Percentiles rank a stretch among this genome's conserved stretches.
phyloP scores from a whole-genome alignment of 257 asterid species.

The Linderniella brevidens region DNA sequence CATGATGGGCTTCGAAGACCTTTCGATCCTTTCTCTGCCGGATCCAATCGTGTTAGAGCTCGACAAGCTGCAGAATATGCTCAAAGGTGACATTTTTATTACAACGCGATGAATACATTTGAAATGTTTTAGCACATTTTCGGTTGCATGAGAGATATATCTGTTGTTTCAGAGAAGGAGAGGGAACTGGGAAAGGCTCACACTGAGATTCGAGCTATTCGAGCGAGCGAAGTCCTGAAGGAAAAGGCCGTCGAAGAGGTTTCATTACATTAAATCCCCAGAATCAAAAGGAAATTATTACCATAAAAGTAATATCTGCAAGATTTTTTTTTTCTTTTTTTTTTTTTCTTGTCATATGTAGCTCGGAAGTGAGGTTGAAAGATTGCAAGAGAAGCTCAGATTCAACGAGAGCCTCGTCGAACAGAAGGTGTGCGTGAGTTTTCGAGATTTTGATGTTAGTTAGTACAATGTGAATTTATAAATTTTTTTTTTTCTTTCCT shows the following conservation, averaged over 20 bases:
- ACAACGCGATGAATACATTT: slow-evolving; percentile 52
- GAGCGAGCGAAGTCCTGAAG: slow-evolving; percentile 52
- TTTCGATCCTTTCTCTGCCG: slow-evolving; percentile 18
- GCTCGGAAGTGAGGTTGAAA: slow-evolving; percentile 73
- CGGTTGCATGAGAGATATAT: slow-evolving; percentile 3
- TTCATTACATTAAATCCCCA: neutral
- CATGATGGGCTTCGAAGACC: too few species aligned
- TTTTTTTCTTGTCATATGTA: slow-evolving; percentile 7
- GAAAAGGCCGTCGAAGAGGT: slow-evolving; percentile 70
- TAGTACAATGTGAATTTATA: slow-evolving; percentile 4
- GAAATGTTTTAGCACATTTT: slow-evolving; percentile 11
- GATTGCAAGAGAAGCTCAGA: slow-evolving; percentile 81
- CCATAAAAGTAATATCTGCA: too few species aligned
- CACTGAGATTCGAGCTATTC: slow-evolving; percentile 72
- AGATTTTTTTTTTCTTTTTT: too few species aligned
- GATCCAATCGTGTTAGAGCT: slow-evolving; percentile 99
- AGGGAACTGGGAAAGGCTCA: slow-evolving; percentile 78
- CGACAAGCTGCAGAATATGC: slow-evolving; percentile 89
- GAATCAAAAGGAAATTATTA: neutral
- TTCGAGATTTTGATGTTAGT: slow-evolving; percentile 2
- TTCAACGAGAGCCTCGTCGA: slow-evolving; percentile 67
- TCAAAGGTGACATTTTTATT: slow-evolving; percentile 69
- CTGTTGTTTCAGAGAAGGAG: slow-evolving; percentile 49
- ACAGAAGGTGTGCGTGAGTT: slow-evolving; percentile 42
- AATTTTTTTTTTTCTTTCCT: neutral